Percentiles rank a stretch among this genome's conserved stretches.
Conservation (phyloP, 495 filamentous ascomycete species). For the Hypoxylon intermedium region DNA sequence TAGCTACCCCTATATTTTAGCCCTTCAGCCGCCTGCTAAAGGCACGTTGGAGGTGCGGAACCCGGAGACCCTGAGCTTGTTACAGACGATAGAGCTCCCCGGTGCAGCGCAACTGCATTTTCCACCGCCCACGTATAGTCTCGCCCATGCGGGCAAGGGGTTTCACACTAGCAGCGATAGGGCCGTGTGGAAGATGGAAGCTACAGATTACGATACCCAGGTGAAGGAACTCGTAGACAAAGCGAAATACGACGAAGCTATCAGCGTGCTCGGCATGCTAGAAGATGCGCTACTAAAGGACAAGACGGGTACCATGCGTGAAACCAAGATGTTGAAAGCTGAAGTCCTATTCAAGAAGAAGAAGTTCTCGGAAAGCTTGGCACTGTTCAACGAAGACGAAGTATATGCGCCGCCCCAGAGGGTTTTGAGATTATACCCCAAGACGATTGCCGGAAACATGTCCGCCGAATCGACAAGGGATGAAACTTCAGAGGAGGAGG, state of each 20-base stretch:
- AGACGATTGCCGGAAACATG: conserved; percentile 80
- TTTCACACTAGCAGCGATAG: conserved; percentile 90
- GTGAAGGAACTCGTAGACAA: conserved; percentile 82
- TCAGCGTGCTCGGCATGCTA: conserved; percentile 85
- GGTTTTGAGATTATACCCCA: conserved; percentile 86
- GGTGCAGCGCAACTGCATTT: conserved; percentile 85
- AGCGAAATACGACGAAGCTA: conserved; percentile 85
- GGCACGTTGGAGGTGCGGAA: conserved; percentile 91
- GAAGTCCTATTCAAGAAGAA: conserved; percentile 79
- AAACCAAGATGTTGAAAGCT: conserved; percentile 89
- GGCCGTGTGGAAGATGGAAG: conserved; percentile 92
- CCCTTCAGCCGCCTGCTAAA: conserved; percentile 81
- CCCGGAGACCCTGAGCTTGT: conserved; percentile 83
- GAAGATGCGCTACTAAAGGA: conserved; percentile 89
- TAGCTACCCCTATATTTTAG: conserved; percentile 92
- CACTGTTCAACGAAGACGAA: conserved; percentile 80
- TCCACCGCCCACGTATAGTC: conserved; percentile 88
- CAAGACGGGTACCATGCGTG: conserved; percentile 78
- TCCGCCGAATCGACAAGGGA: conserved; percentile 57
- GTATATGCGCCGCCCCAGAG: conserved; percentile 87
- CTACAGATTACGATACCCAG: conserved; percentile 91
- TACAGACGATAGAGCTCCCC: conserved; percentile 83
- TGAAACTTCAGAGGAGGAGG: conserved; percentile 46
- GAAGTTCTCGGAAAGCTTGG: conserved; percentile 87
- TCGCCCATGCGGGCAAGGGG: conserved; percentile 92